Conservation (phyloP, 2,329 filamentous ascomycete species). For the Diplodia scrobiculata region DNA sequence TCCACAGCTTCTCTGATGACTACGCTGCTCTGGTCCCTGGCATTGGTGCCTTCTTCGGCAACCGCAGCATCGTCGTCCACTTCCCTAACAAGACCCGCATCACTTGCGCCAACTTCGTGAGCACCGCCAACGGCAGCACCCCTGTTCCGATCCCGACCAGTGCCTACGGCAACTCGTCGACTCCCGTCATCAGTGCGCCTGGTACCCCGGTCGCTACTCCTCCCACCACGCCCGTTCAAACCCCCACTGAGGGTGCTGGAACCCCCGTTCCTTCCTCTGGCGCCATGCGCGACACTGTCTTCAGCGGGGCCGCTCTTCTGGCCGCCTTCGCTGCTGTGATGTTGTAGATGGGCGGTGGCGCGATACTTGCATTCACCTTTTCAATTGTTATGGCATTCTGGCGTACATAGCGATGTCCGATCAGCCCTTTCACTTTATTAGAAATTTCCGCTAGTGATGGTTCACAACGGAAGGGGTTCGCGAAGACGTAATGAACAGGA, state of each 20-base stretch:
- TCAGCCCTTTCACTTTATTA: neutral
- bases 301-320: conserved; percentile 1
- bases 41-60: conserved; percentile 55
- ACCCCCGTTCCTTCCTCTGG: conserved; percentile 10
- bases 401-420: conserved; percentile 6
- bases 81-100: conserved; percentile 56
- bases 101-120: conserved; percentile 59
- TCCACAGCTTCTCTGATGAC: conserved; percentile 51
- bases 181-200: neutral
- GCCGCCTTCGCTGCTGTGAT: conserved; percentile 10
- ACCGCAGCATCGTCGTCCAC: conserved; percentile 59
- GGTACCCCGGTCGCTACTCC: neutral
- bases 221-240: neutral
- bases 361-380: neutral
- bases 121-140: conserved; percentile 17
- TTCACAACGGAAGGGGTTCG: neutral
- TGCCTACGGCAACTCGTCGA: conserved; percentile 5
- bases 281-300: neutral
- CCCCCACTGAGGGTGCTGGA: neutral
- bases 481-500: neutral
- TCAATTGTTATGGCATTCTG: neutral
- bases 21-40: conserved; percentile 52
- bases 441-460: neutral
- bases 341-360: neutral
- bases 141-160: neutral